Base-by-base conservation (phyloP, 257 asterid species). In the Lithospermum erythrorhizon region DNA sequence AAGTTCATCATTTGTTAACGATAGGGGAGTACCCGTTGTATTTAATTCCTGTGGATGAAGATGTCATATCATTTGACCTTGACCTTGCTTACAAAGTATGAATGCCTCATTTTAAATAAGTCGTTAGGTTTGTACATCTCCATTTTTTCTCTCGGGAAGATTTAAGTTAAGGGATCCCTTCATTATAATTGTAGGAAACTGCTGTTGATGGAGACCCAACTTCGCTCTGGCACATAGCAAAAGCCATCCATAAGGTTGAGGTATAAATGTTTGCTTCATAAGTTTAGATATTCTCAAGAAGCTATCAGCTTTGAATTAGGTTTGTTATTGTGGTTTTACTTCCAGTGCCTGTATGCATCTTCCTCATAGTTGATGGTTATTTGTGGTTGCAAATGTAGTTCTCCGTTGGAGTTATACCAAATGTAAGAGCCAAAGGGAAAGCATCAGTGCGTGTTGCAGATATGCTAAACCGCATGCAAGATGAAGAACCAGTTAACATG, bases 391-490 rank as follows among this genome's bases (percentile, higher is more conserved):
- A 58, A 62, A 45, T 84, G 83, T 58, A 93, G 98, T 84, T 80
- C 69, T 76, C 95, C 65, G 83, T 80, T 69, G 98, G 98, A 69
- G 84, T 84, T 59, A 86, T 93, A 67, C 98, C 96, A 17, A 93
- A 93, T 83, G 75, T 93, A 68, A 89, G 98, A 79, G 95, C 97
- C 70, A 84, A 89, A 83, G 98, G 98, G 47, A 93, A 79, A 76
- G 95, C 83, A 56, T 84, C 98, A 60, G 77, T 79, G 61, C 87
- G 89, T 21, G 86, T 93, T 75, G 95, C 95, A 61, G 97, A 89
- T 73, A 86, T 93, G 72, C 69, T 93, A 74, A 80, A 72, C 68
- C 86, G 90, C 71, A 84, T 93, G 96, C 97, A 89, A 81, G 75
- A 73, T 63, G 95, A 93, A 89, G 96, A 93, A 68, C 96, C 98